phyloP scores from a whole-genome alignment of 148 eudicot genomes.

The Chenopodium album region DNA sequence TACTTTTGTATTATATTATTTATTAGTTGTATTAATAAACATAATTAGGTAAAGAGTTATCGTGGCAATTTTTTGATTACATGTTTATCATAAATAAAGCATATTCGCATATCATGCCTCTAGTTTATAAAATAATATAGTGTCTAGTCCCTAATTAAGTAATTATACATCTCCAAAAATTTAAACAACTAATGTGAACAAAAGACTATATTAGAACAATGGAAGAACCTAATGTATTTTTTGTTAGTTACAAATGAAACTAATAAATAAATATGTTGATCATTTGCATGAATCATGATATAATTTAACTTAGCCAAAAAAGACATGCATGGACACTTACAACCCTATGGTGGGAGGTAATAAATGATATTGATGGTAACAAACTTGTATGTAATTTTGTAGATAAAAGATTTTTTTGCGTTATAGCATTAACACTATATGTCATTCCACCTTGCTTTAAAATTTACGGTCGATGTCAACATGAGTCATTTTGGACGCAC shows the following conservation, averaged over 20 bases:
- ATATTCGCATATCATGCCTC: conserved; percentile 4
- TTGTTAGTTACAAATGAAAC: too few species aligned
- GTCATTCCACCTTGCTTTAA: too few species aligned
- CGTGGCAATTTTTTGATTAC: conserved; percentile 14
- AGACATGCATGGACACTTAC: too few species aligned
- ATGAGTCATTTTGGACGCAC: too few species aligned
- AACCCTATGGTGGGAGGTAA: background rate
- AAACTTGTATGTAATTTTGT: background rate
- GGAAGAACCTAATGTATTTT: background rate
- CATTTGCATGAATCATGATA: background rate
- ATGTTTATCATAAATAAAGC: conserved; percentile 4
- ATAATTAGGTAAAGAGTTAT: background rate
- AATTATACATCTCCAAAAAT: background rate
- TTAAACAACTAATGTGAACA: background rate
- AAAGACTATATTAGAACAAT: background rate
- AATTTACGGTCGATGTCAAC: too few species aligned
- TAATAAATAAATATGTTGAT: background rate
- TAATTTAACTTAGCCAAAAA: background rate
- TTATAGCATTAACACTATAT: too few species aligned
- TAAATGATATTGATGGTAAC: too few species aligned
- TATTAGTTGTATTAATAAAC: background rate
- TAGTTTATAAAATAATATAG: background rate
- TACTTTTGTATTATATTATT: background rate
- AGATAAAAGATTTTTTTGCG: too few species aligned
- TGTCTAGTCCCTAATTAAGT: background rate